phyloP scores from a whole-genome alignment of 1,284 basidiomycete species.

The Cronartium ribicola region DNA sequence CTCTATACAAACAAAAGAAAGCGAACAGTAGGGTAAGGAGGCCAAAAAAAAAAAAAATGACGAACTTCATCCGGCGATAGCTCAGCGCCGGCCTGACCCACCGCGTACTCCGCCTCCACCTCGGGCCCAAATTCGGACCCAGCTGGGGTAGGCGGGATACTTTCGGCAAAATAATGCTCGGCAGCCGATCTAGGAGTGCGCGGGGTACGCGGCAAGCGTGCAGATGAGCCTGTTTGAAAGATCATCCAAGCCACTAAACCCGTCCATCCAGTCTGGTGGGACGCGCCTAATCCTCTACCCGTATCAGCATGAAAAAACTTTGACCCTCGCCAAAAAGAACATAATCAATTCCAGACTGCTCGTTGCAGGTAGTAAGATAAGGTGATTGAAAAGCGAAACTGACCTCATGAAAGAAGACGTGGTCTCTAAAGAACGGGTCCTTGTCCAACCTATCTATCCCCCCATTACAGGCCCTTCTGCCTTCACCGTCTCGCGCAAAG shows the following conservation, averaged over 20 bases:
- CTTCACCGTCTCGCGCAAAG: constrained; percentile 81
- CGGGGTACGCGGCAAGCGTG: constrained; percentile 49
- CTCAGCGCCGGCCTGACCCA: constrained; percentile 17
- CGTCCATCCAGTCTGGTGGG: constrained; percentile 94
- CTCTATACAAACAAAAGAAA: too few species aligned
- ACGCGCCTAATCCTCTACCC: constrained; percentile 86
- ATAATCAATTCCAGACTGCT: not conserved
- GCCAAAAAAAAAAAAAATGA: not conserved
- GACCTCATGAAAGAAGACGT: constrained; percentile 90
- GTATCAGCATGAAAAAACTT: constrained; percentile 93
- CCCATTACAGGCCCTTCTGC: constrained; percentile 82
- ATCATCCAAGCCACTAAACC: constrained; percentile 48
- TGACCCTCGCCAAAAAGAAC: not conserved
- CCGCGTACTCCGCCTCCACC: constrained; percentile 3
- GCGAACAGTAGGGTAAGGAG: not conserved
- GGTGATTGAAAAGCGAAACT: constrained; percentile 44
- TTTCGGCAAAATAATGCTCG: constrained; percentile 84
- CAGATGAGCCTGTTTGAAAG: constrained; percentile 47
- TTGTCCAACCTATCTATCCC: constrained; percentile 78
- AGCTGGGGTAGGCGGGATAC: constrained; percentile 38
- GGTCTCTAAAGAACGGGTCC: constrained; percentile 95
- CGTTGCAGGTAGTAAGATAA: constrained; percentile 41
- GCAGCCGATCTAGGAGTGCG: constrained; percentile 79
- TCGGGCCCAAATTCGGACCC: constrained; percentile 27
- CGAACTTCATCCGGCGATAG: constrained; percentile 41